Evolutionary conservation across 2,329 filamentous ascomycete species (phyloP), one percentile per base, ranked within the genome.

Genomic region (Fusarium sp.): DNA sequence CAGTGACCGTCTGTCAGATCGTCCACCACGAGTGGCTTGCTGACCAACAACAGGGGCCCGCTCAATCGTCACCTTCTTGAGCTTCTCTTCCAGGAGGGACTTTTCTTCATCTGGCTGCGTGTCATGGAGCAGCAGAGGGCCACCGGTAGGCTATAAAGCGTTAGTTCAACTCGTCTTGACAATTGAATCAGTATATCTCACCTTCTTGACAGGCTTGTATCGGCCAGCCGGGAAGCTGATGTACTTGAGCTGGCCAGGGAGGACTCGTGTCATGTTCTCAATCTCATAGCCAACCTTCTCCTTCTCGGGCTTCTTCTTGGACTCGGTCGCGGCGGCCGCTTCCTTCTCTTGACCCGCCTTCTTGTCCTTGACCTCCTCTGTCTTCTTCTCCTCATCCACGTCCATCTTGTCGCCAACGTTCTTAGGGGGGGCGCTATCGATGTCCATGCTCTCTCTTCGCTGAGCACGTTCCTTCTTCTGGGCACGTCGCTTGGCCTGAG

Each of bases 201-300:
- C 94, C 91, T 97, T 89, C 84, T 91, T 91, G 70, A 98, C 95
- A 39, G 97, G 96, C 88, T 94, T 94, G 85, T 98, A 99, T 77
- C 97, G 92, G 54, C 94, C 94, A 73, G 94, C 90, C 58, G 94
- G 91, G 88, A 99, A 98, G 83, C 92, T 97, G 80, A 99, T 94
- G 83, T 96, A 98, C 87, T 97, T 98, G 80, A 98, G 90, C 86
- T 99, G 97, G 56, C 91, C 91, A 1, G 95, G 97, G 57, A 99
- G 90, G 39, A 99, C 95, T 78, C 97, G 91, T 64, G 94, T 97
- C 95, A 99, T 97, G 87, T 99, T 99, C 81, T 97, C 94, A 72
- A 99, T 90, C 74, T 98, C 95, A 82, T 97, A 98, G 77, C 97
- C 97, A 68, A 97, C 90, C 90, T 98, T 98, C 86, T 99, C 97